Base-by-base conservation (phyloP, 2,329 filamentous ascomycete species). In the Fusarium dimerum region DNA sequence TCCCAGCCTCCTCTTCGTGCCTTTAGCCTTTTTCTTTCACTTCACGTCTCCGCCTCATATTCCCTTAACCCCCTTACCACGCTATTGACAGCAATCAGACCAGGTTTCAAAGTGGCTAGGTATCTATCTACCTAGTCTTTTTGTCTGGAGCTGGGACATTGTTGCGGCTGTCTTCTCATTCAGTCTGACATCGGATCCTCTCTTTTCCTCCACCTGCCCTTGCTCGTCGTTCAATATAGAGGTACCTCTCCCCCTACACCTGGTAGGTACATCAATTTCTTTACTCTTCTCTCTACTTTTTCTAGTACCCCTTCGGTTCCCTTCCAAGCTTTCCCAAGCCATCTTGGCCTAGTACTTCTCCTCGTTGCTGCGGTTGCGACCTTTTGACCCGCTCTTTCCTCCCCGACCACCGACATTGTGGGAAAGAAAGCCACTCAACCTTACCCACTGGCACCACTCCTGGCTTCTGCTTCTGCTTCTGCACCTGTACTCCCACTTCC, bases 311-410 rank as follows among this genome's bases (percentile, higher is more conserved):
- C 18, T 43, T 43, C 43, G 38, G 46, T 48, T 42, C 47, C 48
- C 43, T 48, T 45, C 32, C 29, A 42, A 45, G 47, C 11, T 16
- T 48, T 15, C 38, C 20, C 29, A 15, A 29, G 16, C 26, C 32
- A 15, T 15, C 13, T 36, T 36, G 32, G 32, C 32, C 32, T 36
- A 36, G 32, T 9, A 43, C 36, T 50, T 51, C 36, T 36, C 41
- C 47, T 57, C 58, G 63, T 66, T 66, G 63, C 63, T 66, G 60
- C 55, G 63, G 60, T 62, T 62, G 63, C 63, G 54, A 57, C 45
- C 56, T 59, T 50, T 59, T 65, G 59, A 52, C 58, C 60, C 54
- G 40, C 51, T 52, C 47, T 34, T 15, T 45, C 16, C 11, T 36
- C 32, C 32, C 32, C 32, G 32, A 36, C 32, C 32, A 36, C 32